phyloP scores from a whole-genome alignment of 2,329 filamentous ascomycete species.

The Herpotrichia juniperi region DNA sequence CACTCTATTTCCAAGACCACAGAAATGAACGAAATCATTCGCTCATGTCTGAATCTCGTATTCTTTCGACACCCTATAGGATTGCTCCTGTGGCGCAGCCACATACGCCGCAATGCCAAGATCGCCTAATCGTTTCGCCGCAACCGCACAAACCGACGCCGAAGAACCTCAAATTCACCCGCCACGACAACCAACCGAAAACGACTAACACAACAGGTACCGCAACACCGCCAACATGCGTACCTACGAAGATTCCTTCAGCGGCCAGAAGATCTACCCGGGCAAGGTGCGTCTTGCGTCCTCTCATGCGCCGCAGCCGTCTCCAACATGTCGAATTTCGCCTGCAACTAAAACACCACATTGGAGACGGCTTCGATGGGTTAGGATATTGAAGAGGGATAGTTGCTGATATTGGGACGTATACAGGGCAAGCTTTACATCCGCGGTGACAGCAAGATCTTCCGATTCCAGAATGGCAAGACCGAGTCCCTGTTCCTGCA shows the following conservation, averaged over 20 bases:
- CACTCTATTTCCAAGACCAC: no score
- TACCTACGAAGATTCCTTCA: slow-evolving; percentile 81
- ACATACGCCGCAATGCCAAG: slow-evolving; percentile 15
- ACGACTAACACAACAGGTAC: slow-evolving; percentile 47
- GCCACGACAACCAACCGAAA: slow-evolving; percentile 40
- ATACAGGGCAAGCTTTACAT: slow-evolving; percentile 97
- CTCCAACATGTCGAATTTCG: slow-evolving; percentile 28
- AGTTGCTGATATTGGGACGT: slow-evolving; percentile 34
- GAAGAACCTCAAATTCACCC: slow-evolving; percentile 37
- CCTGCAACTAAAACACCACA: neutral
- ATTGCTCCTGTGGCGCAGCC: slow-evolving; percentile 2
- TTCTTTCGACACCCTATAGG: no score
- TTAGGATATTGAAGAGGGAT: slow-evolving; percentile 9
- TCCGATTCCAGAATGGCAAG: slow-evolving; percentile 99
- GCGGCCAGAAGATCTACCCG: slow-evolving; percentile 79
- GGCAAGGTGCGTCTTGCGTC: slow-evolving; percentile 68
- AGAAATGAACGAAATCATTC: no score
- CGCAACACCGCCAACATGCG: slow-evolving; percentile 66
- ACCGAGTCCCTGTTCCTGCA: slow-evolving; percentile 99
- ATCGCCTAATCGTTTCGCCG: slow-evolving; percentile 12
- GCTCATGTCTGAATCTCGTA: no score
- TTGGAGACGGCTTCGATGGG: slow-evolving; percentile 18
- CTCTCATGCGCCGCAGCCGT: slow-evolving; percentile 10
- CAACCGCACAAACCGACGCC: slow-evolving; percentile 21
- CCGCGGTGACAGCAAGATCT: slow-evolving; percentile 99